A percentile compares a stretch with the other conserved stretches of the same genome.
phyloP scores from a whole-genome alignment of 2,329 filamentous ascomycete species.

The Paraphoma sp. region DNA sequence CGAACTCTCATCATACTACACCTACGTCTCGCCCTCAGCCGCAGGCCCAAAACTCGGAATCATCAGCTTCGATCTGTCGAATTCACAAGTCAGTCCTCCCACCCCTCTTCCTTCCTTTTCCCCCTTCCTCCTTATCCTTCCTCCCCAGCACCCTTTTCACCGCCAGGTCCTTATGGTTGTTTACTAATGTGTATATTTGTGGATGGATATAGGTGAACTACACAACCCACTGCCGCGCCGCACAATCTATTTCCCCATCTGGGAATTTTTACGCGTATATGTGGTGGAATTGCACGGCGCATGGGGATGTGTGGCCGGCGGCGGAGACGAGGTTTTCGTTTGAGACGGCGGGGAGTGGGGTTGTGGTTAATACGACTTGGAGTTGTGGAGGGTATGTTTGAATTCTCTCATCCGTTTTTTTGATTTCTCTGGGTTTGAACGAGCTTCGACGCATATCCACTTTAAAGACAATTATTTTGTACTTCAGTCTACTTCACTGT shows the following conservation, averaged over 20 bases:
- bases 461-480: not conserved
- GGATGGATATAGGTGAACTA: not conserved
- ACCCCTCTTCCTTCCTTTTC: too few relatives aligned
- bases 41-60: slow-evolving; percentile 3
- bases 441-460: too few relatives aligned
- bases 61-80: slow-evolving; percentile 11
- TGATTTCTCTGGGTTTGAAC: too few relatives aligned
- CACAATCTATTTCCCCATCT: slow-evolving; percentile 4
- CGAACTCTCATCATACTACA: slow-evolving; percentile 9
- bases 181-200: too few relatives aligned
- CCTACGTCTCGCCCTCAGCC: slow-evolving; percentile 8
- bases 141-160: too few relatives aligned
- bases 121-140: too few relatives aligned
- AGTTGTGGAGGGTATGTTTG: slow-evolving; percentile 15
- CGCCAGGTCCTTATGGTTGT: too few relatives aligned
- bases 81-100: not conserved
- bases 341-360: slow-evolving; percentile 1
- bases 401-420: too few relatives aligned
- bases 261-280: slow-evolving; percentile 4
- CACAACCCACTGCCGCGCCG: slow-evolving; percentile 1
- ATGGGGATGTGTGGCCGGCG: not conserved
- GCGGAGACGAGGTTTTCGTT: slow-evolving; percentile 5
- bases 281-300: slow-evolving; percentile 7
- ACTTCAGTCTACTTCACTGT: too few relatives aligned
- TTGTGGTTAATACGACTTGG: slow-evolving; percentile 12